phyloP scores from a whole-genome alignment of 139 green algal genomes.

The Auxenochlorella pyrenoidosa region DNA sequence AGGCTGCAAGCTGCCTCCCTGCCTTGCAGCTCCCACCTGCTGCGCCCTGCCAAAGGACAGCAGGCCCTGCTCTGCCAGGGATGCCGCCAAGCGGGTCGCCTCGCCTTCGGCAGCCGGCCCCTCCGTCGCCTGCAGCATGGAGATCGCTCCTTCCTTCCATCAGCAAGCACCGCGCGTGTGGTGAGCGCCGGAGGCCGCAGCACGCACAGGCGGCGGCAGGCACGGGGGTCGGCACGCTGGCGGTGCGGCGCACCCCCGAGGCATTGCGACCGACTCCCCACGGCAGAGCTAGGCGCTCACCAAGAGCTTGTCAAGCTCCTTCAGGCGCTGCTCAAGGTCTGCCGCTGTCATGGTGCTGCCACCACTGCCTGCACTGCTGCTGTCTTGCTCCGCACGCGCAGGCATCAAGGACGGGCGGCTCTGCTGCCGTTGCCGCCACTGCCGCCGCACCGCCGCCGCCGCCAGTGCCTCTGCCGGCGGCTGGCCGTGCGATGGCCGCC shows the following conservation, averaged over 20 bases:
- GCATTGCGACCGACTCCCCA: no score
- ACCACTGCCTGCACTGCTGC: neutral
- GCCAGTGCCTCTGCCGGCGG: neutral
- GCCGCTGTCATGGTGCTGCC: neutral
- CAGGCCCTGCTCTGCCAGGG: constrained; percentile 51
- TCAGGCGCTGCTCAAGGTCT: neutral
- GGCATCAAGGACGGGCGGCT: neutral
- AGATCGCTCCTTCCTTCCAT: no score
- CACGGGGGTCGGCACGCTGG: neutral
- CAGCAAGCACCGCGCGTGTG: no score
- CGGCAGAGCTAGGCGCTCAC: neutral
- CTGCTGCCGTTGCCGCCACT: neutral
- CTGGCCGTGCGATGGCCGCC: neutral
- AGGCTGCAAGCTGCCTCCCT: neutral
- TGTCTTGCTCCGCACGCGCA: neutral
- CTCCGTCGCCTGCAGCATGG: constrained; percentile 15
- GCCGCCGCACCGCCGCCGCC: neutral
- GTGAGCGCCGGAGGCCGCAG: no score
- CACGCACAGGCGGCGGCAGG: neutral
- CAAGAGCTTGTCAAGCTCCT: constrained; percentile 32
- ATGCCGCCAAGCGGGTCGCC: constrained; percentile 35
- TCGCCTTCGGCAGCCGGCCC: constrained; percentile 39
- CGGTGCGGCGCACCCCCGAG: neutral
- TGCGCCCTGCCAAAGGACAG: constrained; percentile 45
- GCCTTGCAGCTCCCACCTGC: neutral